Conservation (phyloP, 768 basidiomycete genomes). For the Fomitopsis serialis region DNA sequence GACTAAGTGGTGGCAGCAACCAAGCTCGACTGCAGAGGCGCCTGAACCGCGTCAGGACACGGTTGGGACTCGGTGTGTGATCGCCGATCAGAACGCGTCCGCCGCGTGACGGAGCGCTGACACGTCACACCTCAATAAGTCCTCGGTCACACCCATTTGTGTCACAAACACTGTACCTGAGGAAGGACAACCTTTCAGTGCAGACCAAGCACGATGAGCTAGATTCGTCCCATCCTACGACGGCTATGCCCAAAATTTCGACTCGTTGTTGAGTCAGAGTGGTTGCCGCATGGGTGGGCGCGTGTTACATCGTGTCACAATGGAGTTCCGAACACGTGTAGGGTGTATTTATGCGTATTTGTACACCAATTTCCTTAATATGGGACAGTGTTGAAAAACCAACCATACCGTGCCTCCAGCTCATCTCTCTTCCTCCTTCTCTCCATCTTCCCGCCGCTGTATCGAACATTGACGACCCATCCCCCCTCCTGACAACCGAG, state of each 20-base stretch:
- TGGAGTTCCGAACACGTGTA: constrained; percentile 17
- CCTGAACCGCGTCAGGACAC: too few relatives aligned
- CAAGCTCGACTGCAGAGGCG: too few relatives aligned
- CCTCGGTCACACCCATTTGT: neutral
- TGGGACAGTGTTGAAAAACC: constrained; percentile 26
- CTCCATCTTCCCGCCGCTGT: constrained; percentile 18
- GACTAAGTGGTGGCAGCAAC: too few relatives aligned
- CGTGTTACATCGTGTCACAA: neutral
- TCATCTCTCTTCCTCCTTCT: constrained; percentile 16
- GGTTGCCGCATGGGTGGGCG: neutral
- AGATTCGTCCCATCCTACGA: too few relatives aligned
- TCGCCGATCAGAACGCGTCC: neutral
- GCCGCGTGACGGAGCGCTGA: neutral
- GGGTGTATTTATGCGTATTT: constrained; percentile 21
- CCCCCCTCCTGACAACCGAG: constrained; percentile 9
- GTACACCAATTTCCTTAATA: constrained; percentile 15
- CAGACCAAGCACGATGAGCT: too few relatives aligned
- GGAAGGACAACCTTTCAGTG: too few relatives aligned
- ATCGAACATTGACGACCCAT: constrained; percentile 16
- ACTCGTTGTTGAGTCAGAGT: too few relatives aligned
- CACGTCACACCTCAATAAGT: neutral
- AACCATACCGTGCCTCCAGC: constrained; percentile 12
- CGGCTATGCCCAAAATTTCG: too few relatives aligned
- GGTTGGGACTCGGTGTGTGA: neutral
- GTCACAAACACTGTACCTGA: too few relatives aligned